These are phyloP conservation scores for Asterionellopsis glacialis DNA, from an alignment of 108 stramenopile species.

Conservation along the genomic window DNA sequence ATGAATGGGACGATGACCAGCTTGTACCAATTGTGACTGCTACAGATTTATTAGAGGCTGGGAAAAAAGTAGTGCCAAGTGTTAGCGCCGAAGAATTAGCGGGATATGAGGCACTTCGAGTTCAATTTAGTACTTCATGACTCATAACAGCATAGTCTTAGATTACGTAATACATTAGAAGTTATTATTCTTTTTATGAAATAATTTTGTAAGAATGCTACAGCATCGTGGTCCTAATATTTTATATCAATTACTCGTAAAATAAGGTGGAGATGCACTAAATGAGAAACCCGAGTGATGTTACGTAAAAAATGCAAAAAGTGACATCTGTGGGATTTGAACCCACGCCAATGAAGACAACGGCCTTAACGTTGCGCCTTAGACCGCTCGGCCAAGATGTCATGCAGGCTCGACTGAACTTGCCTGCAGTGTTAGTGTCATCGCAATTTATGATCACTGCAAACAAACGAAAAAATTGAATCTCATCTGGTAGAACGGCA, in stretches of 20 bases:
- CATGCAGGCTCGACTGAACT: background rate
- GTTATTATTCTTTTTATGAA: too few species aligned
- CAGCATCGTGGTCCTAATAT: too few species aligned
- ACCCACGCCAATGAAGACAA: constrained; percentile 88
- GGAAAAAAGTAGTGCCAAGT: constrained; percentile 61
- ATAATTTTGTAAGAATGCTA: too few species aligned
- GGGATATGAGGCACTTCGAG: constrained; percentile 55
- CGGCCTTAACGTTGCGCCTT: constrained; percentile 92
- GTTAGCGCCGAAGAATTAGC: constrained; percentile 55
- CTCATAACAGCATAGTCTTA: too few species aligned
- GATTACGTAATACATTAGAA: too few species aligned
- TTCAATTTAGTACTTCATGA: constrained; percentile 39
- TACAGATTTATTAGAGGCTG: constrained; percentile 64
- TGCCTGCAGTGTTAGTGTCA: too few species aligned
- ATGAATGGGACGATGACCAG: constrained; percentile 49
- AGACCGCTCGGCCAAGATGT: constrained; percentile 78
- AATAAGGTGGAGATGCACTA: too few species aligned
- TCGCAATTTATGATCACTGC: too few species aligned
- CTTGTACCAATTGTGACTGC: constrained; percentile 47
- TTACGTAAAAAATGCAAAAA: background rate
- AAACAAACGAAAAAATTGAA: too few species aligned
- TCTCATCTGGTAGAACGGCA: too few species aligned
- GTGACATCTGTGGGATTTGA: constrained; percentile 72
- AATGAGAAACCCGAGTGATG: too few species aligned
- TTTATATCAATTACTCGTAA: too few species aligned